Conservation (phyloP, 2,329 filamentous ascomycete species). For the Talaromyces sp. region DNA sequence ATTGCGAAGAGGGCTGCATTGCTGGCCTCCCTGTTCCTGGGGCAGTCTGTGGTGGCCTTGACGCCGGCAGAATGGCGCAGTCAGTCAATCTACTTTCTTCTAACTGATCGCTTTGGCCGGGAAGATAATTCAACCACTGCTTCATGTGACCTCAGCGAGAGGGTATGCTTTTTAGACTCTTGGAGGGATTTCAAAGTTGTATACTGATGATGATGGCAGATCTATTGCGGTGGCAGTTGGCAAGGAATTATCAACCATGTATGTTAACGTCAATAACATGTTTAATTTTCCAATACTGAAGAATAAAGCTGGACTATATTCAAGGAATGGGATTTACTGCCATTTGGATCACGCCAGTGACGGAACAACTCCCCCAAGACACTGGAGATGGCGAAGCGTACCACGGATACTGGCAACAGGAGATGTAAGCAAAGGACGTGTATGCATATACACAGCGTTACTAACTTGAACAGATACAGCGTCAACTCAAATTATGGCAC, state of each 20-base stretch:
- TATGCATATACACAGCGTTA: not conserved
- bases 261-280: not conserved
- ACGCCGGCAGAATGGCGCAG: constrained; percentile 35
- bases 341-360: constrained; percentile 47
- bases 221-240: constrained; percentile 47
- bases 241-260: constrained; percentile 39
- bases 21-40: constrained; percentile 17
- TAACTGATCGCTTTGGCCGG: constrained; percentile 42
- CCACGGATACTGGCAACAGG: constrained; percentile 49
- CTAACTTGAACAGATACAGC: constrained; percentile 29
- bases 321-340: constrained; percentile 46
- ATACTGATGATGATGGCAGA: not conserved
- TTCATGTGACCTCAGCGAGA: constrained; percentile 22
- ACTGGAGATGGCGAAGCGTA: constrained; percentile 40
- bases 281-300: not conserved
- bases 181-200: not conserved
- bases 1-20: constrained; percentile 1
- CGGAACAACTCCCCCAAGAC: constrained; percentile 31
- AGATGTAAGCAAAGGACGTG: constrained; percentile 28
- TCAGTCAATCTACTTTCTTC: constrained; percentile 44
- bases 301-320: constrained; percentile 44
- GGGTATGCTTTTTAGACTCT: constrained; percentile 15
- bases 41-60: constrained; percentile 13
- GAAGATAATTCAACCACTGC: constrained; percentile 35
- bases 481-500: constrained; percentile 59